Percentiles rank a stretch among this genome's conserved stretches.
Conservation (phyloP, 106 monocot genomes). For the Phalaenopsis equestris region DNA sequence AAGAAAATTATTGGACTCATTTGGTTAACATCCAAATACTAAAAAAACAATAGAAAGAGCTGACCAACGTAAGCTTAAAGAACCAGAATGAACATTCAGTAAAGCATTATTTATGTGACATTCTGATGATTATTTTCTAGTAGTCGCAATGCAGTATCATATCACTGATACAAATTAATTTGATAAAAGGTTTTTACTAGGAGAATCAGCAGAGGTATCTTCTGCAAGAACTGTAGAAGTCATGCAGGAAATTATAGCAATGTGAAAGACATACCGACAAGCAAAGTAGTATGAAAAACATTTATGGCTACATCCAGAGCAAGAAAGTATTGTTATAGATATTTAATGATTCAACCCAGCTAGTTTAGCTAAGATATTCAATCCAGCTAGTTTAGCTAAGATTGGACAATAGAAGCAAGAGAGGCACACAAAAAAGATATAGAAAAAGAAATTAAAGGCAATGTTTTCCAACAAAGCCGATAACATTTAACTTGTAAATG, state of each 20-base stretch:
- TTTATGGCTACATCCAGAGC: not conserved
- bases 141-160: not conserved
- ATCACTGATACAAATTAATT: no score
- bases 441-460: not conserved
- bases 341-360: not conserved
- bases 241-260: not conserved
- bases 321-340: not conserved
- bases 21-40: not conserved
- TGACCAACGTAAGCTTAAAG: not conserved
- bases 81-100: not conserved
- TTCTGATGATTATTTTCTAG: not conserved
- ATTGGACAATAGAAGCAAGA: not conserved
- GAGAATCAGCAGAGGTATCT: not conserved
- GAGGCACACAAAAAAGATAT: not conserved
- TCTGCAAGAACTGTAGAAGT: not conserved
- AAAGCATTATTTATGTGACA: not conserved
- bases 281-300: not conserved
- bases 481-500: not conserved
- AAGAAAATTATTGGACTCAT: not conserved
- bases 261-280: not conserved
- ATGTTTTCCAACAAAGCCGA: not conserved
- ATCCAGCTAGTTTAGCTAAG: not conserved
- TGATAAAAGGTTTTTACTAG: not conserved
- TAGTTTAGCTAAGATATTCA: not conserved
- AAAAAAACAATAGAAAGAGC: not conserved